A percentile compares a stretch with the other conserved stretches of the same genome.
Conservation (phyloP, 73 alveolate genomes). For the Tetrahymena elliotti region DNA sequence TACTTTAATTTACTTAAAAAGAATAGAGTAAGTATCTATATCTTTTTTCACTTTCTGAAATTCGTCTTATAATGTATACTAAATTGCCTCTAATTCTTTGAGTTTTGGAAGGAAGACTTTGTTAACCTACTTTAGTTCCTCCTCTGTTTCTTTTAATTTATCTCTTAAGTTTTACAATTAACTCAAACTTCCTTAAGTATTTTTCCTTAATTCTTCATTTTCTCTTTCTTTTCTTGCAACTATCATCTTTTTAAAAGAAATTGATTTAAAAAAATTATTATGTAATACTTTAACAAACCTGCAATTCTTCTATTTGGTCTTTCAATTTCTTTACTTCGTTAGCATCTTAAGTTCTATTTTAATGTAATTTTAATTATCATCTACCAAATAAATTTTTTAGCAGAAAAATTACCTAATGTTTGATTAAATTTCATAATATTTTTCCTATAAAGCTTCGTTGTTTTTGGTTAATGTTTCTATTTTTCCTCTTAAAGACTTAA, state of each 20-base stretch:
- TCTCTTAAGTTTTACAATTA: neutral
- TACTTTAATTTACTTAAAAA: neutral
- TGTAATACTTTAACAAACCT: neutral
- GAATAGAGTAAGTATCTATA: neutral
- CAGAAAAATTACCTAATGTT: neutral
- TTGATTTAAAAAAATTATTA: neutral
- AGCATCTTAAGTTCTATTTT: neutral
- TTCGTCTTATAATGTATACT: neutral
- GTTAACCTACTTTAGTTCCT: neutral
- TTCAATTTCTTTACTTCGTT: neutral
- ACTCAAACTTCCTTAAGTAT: neutral
- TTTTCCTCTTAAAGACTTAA: neutral
- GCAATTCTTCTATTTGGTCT: neutral
- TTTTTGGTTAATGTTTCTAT: neutral
- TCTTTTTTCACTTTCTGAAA: neutral
- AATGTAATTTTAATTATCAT: no score
- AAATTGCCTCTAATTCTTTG: neutral
- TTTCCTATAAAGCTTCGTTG: neutral
- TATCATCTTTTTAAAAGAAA: neutral
- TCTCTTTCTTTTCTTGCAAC: neutral
- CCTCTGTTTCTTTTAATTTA: neutral
- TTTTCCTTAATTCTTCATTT: neutral
- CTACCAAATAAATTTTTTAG: neutral
- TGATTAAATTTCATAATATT: neutral
- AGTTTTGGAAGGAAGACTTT: neutral